phyloP scores from a whole-genome alignment of 768 basidiomycete genomes.

The Daedalea quercina region DNA sequence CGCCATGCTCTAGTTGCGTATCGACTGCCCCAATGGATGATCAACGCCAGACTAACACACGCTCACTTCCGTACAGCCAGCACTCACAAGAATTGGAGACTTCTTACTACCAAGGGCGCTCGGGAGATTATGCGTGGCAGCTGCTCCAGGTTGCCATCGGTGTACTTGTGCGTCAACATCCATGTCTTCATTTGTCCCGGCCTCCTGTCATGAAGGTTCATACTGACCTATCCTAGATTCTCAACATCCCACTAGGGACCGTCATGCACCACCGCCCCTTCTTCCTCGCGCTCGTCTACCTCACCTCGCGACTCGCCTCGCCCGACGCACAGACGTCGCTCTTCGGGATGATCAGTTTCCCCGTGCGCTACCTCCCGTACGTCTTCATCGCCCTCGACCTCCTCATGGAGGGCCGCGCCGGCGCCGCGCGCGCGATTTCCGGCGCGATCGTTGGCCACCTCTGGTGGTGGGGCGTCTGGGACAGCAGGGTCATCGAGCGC shows the following conservation, averaged over 20 bases:
- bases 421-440: constrained; percentile 50
- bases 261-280: constrained; percentile 58
- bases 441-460: constrained; percentile 74
- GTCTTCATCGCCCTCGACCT: constrained; percentile 68
- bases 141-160: constrained; percentile 44
- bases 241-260: constrained; percentile 53
- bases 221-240: too few relatives aligned
- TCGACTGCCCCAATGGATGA: constrained; percentile 12
- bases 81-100: constrained; percentile 60
- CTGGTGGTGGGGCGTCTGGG: constrained; percentile 76
- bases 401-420: constrained; percentile 49
- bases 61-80: constrained; percentile 39
- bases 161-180: constrained; percentile 49
- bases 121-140: constrained; percentile 77
- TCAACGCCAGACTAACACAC: neutral
- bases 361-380: constrained; percentile 68
- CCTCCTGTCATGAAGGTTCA: too few relatives aligned
- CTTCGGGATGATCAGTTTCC: constrained; percentile 74
- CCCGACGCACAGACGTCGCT: constrained; percentile 64
- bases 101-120: constrained; percentile 47
- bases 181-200: constrained; percentile 1
- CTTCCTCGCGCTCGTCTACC: constrained; percentile 60
- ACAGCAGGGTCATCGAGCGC: constrained; percentile 33
- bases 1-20: constrained; percentile 58
- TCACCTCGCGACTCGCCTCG: constrained; percentile 60